Evolutionary conservation across 345 rosid species (phyloP), one percentile per base, ranked within the genome.

Genomic region (Chamaenerion angustifolium): DNA sequence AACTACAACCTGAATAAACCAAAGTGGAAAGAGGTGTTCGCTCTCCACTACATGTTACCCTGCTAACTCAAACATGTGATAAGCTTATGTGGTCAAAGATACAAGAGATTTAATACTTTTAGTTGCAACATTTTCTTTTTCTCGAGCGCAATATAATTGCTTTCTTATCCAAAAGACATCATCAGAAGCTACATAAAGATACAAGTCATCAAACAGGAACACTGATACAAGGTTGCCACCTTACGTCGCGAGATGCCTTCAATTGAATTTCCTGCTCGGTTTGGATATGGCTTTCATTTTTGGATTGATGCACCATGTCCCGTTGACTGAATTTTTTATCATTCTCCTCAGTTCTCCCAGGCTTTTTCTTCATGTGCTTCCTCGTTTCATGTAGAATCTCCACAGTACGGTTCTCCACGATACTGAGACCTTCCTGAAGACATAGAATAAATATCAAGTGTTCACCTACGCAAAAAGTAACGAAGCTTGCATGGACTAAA

Each of bases 201-300:
- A 51, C 13, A 14, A 50, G 50, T 44, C 40, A 64, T 48, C 59
- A 62, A 49, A 72, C 56, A 31, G 55, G 48, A 53, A 44, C 42
- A 72, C 61, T 56, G 59, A 70, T 72, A 75, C 72, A 69, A 54
- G 76, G 88, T 66, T 61, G 94, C 78, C 90, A 83, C 92, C 96
- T 90, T 86, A 90, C 98, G 74, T 90, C 98, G 68, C 95, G 98
- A 70, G 98, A 90, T 61, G 96, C 98, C 80, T 90, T 90, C 56
- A 86, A 76, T 66, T 90, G 98, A 73, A 81, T 79, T 50, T 84
- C 98, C 54, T 70, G 85, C 62, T 90, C 94, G 15, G 73, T 58
- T 71, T 76, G 82, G 55, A 51, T 51, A 18, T 61, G 70, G 12
- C 67, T 45, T 60, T 68, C 77, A 46, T 48, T 58, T 54, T 66